phyloP scores from a whole-genome alignment of 169 alveolate species.

The Plasmodium fragile region DNA sequence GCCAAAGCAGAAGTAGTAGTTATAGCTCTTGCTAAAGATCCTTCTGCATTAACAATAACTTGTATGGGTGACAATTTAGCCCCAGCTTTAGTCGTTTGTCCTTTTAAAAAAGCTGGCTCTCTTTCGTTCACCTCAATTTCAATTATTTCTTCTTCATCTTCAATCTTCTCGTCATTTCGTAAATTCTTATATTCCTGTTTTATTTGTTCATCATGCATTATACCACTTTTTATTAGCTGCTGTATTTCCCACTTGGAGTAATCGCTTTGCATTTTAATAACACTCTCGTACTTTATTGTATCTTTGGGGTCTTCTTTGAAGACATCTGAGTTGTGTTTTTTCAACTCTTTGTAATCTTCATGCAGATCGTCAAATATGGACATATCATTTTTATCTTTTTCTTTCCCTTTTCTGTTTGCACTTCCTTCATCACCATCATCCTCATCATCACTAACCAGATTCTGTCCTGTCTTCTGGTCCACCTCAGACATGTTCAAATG shows the following conservation, averaged over 20 bases:
- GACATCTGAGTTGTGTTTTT: slow-evolving; percentile 6
- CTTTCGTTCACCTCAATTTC: slow-evolving; percentile 95
- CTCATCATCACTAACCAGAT: slow-evolving; percentile 40
- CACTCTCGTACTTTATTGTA: slow-evolving; percentile 73
- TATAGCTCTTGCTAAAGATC: slow-evolving; percentile 93
- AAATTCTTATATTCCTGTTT: slow-evolving; percentile 46
- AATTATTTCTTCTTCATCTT: slow-evolving; percentile 77
- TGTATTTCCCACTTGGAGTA: slow-evolving; percentile 85
- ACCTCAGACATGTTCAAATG: slow-evolving; percentile 89
- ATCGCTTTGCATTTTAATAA: slow-evolving; percentile 80
- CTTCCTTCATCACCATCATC: not conserved
- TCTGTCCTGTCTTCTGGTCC: slow-evolving; percentile 86
- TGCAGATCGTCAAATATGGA: slow-evolving; percentile 29
- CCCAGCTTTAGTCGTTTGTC: slow-evolving; percentile 95
- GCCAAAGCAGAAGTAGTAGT: slow-evolving; percentile 92
- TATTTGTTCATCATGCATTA: slow-evolving; percentile 72
- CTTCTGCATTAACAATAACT: slow-evolving; percentile 94
- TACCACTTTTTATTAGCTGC: slow-evolving; percentile 81
- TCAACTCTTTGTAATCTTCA: slow-evolving; percentile 26
- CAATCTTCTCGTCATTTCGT: slow-evolving; percentile 71
- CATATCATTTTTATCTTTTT: not conserved
- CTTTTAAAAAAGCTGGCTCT: slow-evolving; percentile 96
- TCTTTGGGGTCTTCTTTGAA: slow-evolving; percentile 36
- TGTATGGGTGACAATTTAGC: slow-evolving; percentile 92
- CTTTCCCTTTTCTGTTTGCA: not conserved